phyloP scores from a whole-genome alignment of 306 rosid species.

The Fagus sylvatica region DNA sequence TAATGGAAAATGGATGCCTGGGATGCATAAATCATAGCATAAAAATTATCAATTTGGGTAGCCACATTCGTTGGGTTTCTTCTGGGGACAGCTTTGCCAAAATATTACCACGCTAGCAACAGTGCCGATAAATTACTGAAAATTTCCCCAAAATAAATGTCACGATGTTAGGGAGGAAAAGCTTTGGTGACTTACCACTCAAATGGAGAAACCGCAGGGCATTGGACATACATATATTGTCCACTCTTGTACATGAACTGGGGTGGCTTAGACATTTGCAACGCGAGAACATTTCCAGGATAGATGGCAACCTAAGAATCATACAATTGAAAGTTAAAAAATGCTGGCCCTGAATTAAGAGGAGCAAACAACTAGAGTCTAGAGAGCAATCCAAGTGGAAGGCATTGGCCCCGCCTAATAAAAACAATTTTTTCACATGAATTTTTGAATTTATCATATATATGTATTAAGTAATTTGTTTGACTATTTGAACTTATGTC shows the following conservation, averaged over 20 bases:
- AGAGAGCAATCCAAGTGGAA: background rate
- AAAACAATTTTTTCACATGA: background rate
- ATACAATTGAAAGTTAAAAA: background rate
- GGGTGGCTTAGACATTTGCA: conserved; percentile 97
- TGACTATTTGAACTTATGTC: too few relatives aligned
- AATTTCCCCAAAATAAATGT: background rate
- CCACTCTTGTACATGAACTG: conserved; percentile 94
- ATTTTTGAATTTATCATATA: background rate
- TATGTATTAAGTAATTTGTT: too few relatives aligned
- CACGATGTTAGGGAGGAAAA: background rate
- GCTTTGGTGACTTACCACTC: conserved; percentile 68
- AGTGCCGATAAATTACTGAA: background rate
- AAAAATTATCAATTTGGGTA: background rate
- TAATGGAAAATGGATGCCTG: conserved; percentile 99
- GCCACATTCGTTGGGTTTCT: background rate
- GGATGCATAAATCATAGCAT: conserved; percentile 22
- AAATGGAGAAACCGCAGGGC: conserved; percentile 96
- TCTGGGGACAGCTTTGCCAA: background rate
- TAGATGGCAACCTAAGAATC: conserved; percentile 81
- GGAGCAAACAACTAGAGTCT: background rate
- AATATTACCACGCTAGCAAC: background rate
- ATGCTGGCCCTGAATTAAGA: background rate
- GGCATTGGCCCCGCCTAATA: background rate
- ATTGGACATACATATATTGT: conserved; percentile 99
- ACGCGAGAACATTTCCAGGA: conserved; percentile 92